Evolutionary conservation across 352 stramenopile species (phyloP).

Genomic region (Phytophthora pluvialis): DNA sequence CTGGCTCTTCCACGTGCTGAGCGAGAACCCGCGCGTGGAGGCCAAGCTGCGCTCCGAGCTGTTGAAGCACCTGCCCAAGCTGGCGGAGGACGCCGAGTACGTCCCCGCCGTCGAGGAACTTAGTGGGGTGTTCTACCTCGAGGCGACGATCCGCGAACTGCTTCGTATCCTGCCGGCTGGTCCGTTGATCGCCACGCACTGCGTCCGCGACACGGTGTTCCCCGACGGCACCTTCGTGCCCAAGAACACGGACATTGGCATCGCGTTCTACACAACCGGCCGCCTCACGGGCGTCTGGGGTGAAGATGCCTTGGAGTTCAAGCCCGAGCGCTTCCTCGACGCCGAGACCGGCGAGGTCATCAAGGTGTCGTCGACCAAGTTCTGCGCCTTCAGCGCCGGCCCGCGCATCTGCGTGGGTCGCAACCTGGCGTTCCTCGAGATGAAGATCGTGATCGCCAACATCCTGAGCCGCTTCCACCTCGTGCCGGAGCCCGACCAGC

Average conservation of each 20-base stretch:
- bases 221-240: constrained; percentile 65
- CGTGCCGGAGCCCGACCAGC: constrained; percentile 29
- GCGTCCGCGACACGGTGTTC: constrained; percentile 52
- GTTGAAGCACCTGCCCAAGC: constrained; percentile 39
- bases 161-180: constrained; percentile 64
- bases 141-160: constrained; percentile 61
- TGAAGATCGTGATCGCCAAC: constrained; percentile 60
- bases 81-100: constrained; percentile 27
- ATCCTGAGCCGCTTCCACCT: constrained; percentile 64
- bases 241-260: constrained; percentile 47
- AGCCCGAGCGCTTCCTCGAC: constrained; percentile 59
- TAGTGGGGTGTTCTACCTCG: constrained; percentile 53
- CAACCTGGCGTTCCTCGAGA: constrained; percentile 57
- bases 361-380: constrained; percentile 61
- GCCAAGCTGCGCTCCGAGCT: constrained; percentile 54
- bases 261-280: constrained; percentile 59
- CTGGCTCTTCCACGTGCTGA: constrained; percentile 73
- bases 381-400: constrained; percentile 66
- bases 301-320: constrained; percentile 50
- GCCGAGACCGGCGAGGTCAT: constrained; percentile 36
- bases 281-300: constrained; percentile 58
- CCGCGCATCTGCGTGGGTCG: constrained; percentile 58
- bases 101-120: constrained; percentile 46
- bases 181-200: constrained; percentile 55
- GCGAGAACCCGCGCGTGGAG: constrained; percentile 52